Evolutionary conservation across 257 asterid species (phyloP).

Genomic region (Catharanthus roseus): DNA sequence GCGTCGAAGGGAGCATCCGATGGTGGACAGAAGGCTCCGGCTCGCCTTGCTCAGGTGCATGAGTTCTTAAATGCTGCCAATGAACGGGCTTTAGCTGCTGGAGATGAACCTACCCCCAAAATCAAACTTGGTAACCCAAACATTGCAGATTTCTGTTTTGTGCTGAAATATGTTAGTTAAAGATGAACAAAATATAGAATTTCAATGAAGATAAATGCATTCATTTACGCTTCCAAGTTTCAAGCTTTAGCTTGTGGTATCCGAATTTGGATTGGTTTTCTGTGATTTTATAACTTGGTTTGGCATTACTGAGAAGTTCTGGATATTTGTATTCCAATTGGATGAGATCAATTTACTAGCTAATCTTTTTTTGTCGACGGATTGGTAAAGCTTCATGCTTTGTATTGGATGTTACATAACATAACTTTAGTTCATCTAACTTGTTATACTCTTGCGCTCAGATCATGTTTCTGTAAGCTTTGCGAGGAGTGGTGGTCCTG

Average conservation of each 20-base stretch:
- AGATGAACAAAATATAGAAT: neutral
- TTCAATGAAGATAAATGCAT: neutral
- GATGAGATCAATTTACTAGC: neutral
- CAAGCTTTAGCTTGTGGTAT: neutral
- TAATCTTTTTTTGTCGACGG: neutral
- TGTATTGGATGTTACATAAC: neutral
- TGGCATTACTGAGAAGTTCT: neutral
- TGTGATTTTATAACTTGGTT: neutral
- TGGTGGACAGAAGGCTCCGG: constrained; percentile 57
- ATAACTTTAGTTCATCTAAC: constrained; percentile 9
- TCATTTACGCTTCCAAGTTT: too few species aligned
- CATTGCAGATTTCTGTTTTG: neutral
- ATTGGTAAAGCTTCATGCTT: neutral
- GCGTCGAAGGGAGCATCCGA: constrained; percentile 30
- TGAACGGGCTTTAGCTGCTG: constrained; percentile 70
- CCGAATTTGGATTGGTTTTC: neutral
- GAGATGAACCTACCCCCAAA: constrained; percentile 65
- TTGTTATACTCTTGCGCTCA: constrained; percentile 22
- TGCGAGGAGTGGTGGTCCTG: constrained; percentile 94
- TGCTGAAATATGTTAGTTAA: neutral
- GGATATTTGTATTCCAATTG: neutral
- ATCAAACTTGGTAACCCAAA: constrained; percentile 53
- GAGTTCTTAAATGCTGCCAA: constrained; percentile 64
- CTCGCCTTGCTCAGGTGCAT: constrained; percentile 67
- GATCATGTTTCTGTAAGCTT: constrained; percentile 78